Percentiles rank a stretch among this genome's conserved stretches.
phyloP scores from a whole-genome alignment of 2,329 filamentous ascomycete genomes.

The Xylariomycetidae sp. region DNA sequence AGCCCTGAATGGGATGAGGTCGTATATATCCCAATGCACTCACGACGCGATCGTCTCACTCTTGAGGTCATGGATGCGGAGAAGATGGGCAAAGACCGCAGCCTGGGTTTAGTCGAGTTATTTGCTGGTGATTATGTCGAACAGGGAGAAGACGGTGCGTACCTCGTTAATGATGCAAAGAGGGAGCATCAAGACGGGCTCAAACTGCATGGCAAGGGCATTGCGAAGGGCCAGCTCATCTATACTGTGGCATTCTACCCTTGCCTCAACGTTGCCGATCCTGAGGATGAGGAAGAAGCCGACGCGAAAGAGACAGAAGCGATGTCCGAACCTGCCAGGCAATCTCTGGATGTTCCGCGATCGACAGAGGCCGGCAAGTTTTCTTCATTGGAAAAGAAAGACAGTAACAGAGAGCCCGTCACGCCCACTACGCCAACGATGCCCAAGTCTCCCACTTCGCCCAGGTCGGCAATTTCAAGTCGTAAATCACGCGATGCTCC shows the following conservation, averaged over 20 bases:
- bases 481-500: slow-evolving; percentile 47
- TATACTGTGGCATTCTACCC: slow-evolving; percentile 91
- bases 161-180: slow-evolving; percentile 73
- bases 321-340: slow-evolving; percentile 15
- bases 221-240: slow-evolving; percentile 72
- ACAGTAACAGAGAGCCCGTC: slow-evolving; percentile 20
- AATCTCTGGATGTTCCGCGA: slow-evolving; percentile 29
- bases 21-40: slow-evolving; percentile 88
- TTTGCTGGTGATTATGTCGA: slow-evolving; percentile 72
- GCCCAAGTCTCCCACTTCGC: slow-evolving; percentile 37
- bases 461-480: slow-evolving; percentile 19
- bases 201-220: slow-evolving; percentile 66
- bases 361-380: slow-evolving; percentile 40
- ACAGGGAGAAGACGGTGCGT: slow-evolving; percentile 77
- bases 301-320: slow-evolving; percentile 35
- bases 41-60: slow-evolving; percentile 72
- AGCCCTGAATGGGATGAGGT: slow-evolving; percentile 96
- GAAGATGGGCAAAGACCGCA: slow-evolving; percentile 84
- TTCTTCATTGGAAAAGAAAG: slow-evolving; percentile 30
- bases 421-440: slow-evolving; percentile 34
- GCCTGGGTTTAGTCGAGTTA: slow-evolving; percentile 76
- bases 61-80: slow-evolving; percentile 98
- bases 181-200: slow-evolving; percentile 62
- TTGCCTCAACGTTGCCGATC: slow-evolving; percentile 79
- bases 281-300: slow-evolving; percentile 72